Evolutionary conservation across 2,329 filamentous ascomycete genomes (phyloP), one percentile per base, ranked within the genome.

Genomic region (Blastomyces gilchristii): DNA sequence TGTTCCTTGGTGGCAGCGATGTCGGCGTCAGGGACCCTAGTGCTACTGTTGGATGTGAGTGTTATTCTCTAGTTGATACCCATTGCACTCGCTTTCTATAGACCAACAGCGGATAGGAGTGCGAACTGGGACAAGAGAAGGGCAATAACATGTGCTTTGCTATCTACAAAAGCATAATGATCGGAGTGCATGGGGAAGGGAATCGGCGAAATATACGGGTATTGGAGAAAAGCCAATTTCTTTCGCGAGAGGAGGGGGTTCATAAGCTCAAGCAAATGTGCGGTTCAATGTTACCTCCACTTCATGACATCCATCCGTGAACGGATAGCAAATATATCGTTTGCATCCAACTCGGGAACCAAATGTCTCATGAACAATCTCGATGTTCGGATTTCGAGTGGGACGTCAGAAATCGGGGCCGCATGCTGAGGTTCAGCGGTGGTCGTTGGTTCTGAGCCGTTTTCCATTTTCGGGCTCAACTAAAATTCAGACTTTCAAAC

Each of bases 231-330:
- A 47, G 65, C 50, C 18, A 69, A 60, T 3, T 64, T 34, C 9
- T 58, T 62, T 47, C 67, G 66, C 5, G 64, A 61, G 9, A 63
- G 31, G 45, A 60, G 65, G 1, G 65, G 66, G 5, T 65, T 69
- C 25, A 1, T 25, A 1, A 28, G 8, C n/a, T 18, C 43, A n/a
- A 18, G 18, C 16, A 25, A 25, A 22, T 45, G 22, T 50, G 5
- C 22, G 3, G 22, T 16, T 39, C n/a, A 47, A 31, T 50, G 66
- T 65, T 66, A 72, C 70, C 71, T 68, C 67, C 68, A 72, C 31
- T 68, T 63, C 28, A 69, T 70, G 41, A 72, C 70, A 9, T 72
- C 70, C 53, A 67, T 63, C 59, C 65, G 65, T 22, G 63, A 63
- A 60, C 70, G 64, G 25, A 69, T 67, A 31, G 66, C 70, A 63